These are phyloP conservation scores for Penicillium dipodomyicola DNA, from an alignment of 495 filamentous ascomycete species.

Conservation along the genomic window DNA sequence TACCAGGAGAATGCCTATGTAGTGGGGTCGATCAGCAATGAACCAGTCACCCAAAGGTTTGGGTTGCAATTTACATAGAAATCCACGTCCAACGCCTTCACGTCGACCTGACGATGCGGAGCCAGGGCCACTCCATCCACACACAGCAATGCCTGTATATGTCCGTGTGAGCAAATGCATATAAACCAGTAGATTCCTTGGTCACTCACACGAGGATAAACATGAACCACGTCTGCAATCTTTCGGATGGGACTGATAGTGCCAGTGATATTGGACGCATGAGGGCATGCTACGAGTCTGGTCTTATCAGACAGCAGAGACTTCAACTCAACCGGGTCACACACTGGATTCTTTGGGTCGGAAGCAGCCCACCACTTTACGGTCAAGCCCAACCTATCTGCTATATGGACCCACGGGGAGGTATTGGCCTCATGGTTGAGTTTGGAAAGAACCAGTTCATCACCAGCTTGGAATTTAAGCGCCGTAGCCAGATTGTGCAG, in stretches of 20 bases:
- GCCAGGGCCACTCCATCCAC: constrained; percentile 69
- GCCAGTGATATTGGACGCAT: constrained; percentile 68
- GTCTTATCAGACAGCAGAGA: constrained; percentile 57
- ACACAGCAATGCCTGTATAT: constrained; percentile 37
- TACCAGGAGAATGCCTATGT: constrained; percentile 62
- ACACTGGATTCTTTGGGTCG: constrained; percentile 49
- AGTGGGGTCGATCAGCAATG: not conserved
- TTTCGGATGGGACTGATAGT: constrained; percentile 59
- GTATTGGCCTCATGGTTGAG: constrained; percentile 74
- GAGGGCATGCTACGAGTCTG: constrained; percentile 64
- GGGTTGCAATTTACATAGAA: constrained; percentile 55
- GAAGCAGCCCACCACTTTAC: constrained; percentile 63
- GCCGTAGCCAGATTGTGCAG: constrained; percentile 66
- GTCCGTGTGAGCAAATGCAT: constrained; percentile 35
- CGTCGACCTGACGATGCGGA: constrained; percentile 66
- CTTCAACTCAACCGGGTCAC: constrained; percentile 51
- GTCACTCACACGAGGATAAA: constrained; percentile 33
- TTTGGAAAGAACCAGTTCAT: constrained; percentile 63
- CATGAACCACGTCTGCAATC: constrained; percentile 50
- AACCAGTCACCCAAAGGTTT: constrained; percentile 46
- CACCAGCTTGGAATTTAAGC: constrained; percentile 54
- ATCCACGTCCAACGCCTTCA: constrained; percentile 62
- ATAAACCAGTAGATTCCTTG: not conserved
- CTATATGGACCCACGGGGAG: constrained; percentile 65
- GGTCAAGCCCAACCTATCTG: constrained; percentile 49